These are phyloP conservation scores for Xylona heveae DNA, from an alignment of 495 filamentous ascomycete genomes.

Conservation along the genomic window DNA sequence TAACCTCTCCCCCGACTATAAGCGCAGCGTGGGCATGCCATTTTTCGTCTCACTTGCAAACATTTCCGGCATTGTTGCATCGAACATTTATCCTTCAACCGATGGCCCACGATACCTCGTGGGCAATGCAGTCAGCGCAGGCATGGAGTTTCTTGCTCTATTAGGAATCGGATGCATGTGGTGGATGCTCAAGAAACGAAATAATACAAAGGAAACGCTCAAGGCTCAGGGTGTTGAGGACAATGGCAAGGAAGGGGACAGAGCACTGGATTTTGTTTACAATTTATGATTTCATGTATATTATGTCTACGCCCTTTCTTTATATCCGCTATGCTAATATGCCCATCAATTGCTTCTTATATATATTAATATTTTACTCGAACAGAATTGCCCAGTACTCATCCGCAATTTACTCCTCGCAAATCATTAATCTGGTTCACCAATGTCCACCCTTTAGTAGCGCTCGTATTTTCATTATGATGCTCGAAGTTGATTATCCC, in stretches of 20 bases:
- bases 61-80: constrained; percentile 6
- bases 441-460: no score
- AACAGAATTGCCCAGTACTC: no score
- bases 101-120: constrained; percentile 8
- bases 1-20: background rate
- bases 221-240: constrained; percentile 5
- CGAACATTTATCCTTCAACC: constrained; percentile 8
- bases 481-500: no score
- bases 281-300: constrained; percentile 10
- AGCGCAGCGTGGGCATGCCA: constrained; percentile 1
- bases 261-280: no score
- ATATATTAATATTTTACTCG: no score
- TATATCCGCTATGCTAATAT: no score
- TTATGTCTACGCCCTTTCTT: no score
- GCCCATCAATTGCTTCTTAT: no score
- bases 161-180: constrained; percentile 1
- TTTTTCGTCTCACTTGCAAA: constrained; percentile 8
- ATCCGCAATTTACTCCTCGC: no score
- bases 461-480: no score
- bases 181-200: constrained; percentile 7
- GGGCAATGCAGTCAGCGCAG: constrained; percentile 9
- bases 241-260: constrained; percentile 9
- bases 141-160: constrained; percentile 5
- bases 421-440: no score
- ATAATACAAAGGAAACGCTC: constrained; percentile 8